These are phyloP conservation scores for Ananas comosus DNA, from an alignment of 176 grass and related monocot species.

Conservation along the genomic window DNA sequence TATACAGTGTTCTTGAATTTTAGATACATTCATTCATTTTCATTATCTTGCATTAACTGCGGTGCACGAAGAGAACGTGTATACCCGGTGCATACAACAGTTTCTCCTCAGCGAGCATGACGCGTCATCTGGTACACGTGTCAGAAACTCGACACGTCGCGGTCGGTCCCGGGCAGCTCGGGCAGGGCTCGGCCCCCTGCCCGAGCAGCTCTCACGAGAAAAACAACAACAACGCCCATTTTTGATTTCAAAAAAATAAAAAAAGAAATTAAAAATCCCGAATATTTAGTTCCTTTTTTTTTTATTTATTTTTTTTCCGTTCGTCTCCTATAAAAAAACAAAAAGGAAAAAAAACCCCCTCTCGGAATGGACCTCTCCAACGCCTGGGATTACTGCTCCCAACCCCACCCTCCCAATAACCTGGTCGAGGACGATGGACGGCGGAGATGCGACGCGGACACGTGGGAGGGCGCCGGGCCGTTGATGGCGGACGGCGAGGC, in stretches of 20 bases:
- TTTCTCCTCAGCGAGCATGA: neutral
- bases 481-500: conserved; percentile 10
- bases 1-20: no score
- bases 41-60: no score
- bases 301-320: no score
- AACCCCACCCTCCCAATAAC: neutral
- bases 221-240: conserved; percentile 11
- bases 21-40: no score
- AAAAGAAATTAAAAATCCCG: neutral
- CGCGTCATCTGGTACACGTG: conserved; percentile 27
- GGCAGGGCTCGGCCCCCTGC: neutral
- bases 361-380: neutral
- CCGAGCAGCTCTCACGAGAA: conserved; percentile 6
- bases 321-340: neutral
- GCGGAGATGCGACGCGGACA: neutral
- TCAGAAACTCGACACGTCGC: conserved; percentile 21
- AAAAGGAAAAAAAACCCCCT: neutral
- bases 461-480: conserved; percentile 9
- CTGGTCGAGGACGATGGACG: neutral
- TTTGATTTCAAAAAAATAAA: neutral
- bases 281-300: neutral
- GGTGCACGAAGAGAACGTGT: no score
- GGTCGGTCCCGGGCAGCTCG: neutral
- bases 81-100: no score
- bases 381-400: neutral